Evolutionary conservation across 768 basidiomycete genomes (phyloP).

Genomic region (Kwoniella sp.): DNA sequence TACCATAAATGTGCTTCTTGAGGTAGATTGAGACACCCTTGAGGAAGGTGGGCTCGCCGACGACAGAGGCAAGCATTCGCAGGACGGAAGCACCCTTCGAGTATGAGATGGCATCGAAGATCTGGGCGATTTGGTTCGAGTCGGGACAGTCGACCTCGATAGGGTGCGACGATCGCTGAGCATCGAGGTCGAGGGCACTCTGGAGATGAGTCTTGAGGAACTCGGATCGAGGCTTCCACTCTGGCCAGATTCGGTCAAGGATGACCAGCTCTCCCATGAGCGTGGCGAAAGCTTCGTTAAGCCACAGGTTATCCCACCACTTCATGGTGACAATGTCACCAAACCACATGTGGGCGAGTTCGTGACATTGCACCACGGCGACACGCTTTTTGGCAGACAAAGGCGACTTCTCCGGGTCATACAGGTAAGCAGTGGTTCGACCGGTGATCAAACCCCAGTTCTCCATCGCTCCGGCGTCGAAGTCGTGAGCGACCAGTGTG

Average conservation of each 20-base stretch:
- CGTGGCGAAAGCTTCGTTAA: slow-evolving; percentile 68
- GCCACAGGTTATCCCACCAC: slow-evolving; percentile 52
- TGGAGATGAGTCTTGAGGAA: slow-evolving; percentile 77
- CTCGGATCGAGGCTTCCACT: slow-evolving; percentile 75
- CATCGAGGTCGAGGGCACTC: slow-evolving; percentile 73
- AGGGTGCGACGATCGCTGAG: slow-evolving; percentile 82
- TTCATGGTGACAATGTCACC: slow-evolving; percentile 91
- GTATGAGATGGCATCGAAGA: slow-evolving; percentile 84
- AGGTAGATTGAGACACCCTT: slow-evolving; percentile 87
- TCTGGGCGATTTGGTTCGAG: slow-evolving; percentile 78
- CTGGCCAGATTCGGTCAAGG: slow-evolving; percentile 63
- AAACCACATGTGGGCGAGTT: slow-evolving; percentile 61
- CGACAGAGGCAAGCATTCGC: slow-evolving; percentile 83
- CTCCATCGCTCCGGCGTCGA: slow-evolving; percentile 84
- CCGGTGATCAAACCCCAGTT: slow-evolving; percentile 78
- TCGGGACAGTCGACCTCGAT: slow-evolving; percentile 88
- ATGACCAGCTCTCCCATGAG: slow-evolving; percentile 87
- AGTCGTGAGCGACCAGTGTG: slow-evolving; percentile 80
- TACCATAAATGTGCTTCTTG: slow-evolving; percentile 78
- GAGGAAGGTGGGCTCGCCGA: slow-evolving; percentile 83
- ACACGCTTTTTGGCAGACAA: slow-evolving; percentile 73
- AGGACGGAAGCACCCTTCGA: slow-evolving; percentile 69
- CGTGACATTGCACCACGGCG: slow-evolving; percentile 73
- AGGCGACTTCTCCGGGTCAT: slow-evolving; percentile 71
- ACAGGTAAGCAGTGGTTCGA: slow-evolving; percentile 70